Evolutionary conservation across 768 basidiomycete genomes (phyloP), one percentile per base, ranked within the genome.

Genomic region (Rhizopogon salebrosus): DNA sequence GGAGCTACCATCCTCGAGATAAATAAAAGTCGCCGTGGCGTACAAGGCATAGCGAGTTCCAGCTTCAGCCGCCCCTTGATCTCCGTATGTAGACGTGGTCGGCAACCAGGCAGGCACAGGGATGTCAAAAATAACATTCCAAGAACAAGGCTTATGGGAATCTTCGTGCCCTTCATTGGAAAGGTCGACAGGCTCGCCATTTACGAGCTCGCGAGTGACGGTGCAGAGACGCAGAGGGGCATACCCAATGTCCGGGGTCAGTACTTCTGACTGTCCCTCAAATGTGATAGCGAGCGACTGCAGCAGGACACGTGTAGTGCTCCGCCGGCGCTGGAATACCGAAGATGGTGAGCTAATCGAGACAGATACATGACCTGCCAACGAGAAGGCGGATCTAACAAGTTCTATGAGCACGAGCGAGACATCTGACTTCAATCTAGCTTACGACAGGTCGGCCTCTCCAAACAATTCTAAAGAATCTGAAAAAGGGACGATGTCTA

Each of bases 21-120:
- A 68, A 24, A 73, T 58, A 60, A 83, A 84, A 56, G 78, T 82
- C 8, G 85, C 87, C 23, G 79, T 79, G 14, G 88, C 87, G 57
- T 79, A 80, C 24, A 92, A 73, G 18, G 75, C 72, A 62, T 92
- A 92, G 50, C 76, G 77, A 6, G 81, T 80, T 20, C 87, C 87
- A 31, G 78, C 62, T 11, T 75, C 74, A 18, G 76, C 75, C n/a
- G 61, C 41, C 9, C 57, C 60, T 6, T 60, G 58, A 14, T 75
- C 65, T 23, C 83, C 81, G 53, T 82, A 77, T 3, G 49, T 60
- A 23, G 80, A 72, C 14, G 81, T 76, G 1, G 77, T 75, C 7
- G 93, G 93, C 3, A 97, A 76, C 94, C 94, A 95, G 16, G 92
- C 94, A 4, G 93, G 92, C n/a, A 95, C 71, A 14, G 81, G 77